Base-by-base conservation (phyloP, 495 filamentous ascomycete species). In the Xylaria bambusicola region DNA sequence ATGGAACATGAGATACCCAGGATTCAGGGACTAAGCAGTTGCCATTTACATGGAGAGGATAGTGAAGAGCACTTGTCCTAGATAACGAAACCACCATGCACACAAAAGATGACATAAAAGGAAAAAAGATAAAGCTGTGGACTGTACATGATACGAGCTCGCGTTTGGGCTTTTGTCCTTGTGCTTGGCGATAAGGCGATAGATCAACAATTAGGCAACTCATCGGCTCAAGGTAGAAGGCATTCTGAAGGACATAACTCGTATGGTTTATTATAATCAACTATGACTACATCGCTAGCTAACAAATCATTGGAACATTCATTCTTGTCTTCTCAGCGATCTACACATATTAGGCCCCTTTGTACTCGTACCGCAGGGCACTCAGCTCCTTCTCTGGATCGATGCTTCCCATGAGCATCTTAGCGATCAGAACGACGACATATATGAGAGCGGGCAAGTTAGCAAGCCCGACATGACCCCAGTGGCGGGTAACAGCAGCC, bases 361-460 rank as follows among this genome's bases (percentile, higher is more conserved):
- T 87, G 52, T 80, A 84, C 38, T 73, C 75, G 72, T 88, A 88
- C 70, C 69, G 77, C 67, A 84, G 69, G 51, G 64, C 70, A 21
- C 73, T 67, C 58, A 88, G 68, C 63, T 85, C 83, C 52, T 56
- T 60, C 63, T 76, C 78, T 12, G 83, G 77, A 65, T 86, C 80
- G 17, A 86, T 78, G 42, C 80, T 73, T 3, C 70, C 78, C 77
- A 86, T 82, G 29, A 80, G 63, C 51, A 75, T 66, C 68, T 84
- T 81, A 1, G 76, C 80, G 20, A 75, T 58, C 15, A 86, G 44
- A 17, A 76, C 74, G 26, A 83, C 71, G 2, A 48, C 78, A 51
- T 80, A 82, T 6, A 83, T 72, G 8, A 77, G 63, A 12, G 63
- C 73, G 2, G 78, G 80, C 33, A 82, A 52, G 35, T 66, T 65